phyloP scores from a whole-genome alignment of 2,329 filamentous ascomycete species.

The Talaromyces verruculosus region DNA sequence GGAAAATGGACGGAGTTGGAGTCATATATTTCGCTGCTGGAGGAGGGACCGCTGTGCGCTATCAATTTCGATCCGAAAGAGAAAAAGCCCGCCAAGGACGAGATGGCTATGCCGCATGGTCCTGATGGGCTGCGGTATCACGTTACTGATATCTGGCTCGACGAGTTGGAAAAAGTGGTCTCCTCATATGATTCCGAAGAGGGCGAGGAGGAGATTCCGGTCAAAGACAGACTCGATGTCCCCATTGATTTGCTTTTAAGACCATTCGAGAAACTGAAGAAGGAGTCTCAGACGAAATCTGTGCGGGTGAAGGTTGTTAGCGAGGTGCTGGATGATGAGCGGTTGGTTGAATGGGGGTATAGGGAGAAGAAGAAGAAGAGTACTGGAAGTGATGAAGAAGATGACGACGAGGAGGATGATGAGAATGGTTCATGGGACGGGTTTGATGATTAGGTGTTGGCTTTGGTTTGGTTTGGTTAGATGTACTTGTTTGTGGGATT shows the following conservation, averaged over 20 bases:
- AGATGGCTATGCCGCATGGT: slow-evolving; percentile 53
- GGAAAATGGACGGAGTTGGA: slow-evolving; percentile 37
- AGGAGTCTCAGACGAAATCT: slow-evolving; percentile 64
- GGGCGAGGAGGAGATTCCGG: slow-evolving; percentile 30
- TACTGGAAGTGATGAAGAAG: slow-evolving; percentile 40
- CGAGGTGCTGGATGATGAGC: slow-evolving; percentile 71
- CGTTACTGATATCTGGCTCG: slow-evolving; percentile 84
- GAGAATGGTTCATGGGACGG: slow-evolving; percentile 17
- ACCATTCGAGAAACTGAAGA: slow-evolving; percentile 47
- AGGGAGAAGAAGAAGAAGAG: slow-evolving; percentile 40
- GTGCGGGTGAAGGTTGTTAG: slow-evolving; percentile 65
- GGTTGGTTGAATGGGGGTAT: slow-evolving; percentile 63
- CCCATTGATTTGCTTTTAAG: slow-evolving; percentile 45
- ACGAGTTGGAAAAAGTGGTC: slow-evolving; percentile 76
- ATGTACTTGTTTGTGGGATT: neutral
- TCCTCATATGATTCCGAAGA: slow-evolving; percentile 44
- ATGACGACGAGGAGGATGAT: slow-evolving; percentile 35
- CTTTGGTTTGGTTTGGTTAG: neutral
- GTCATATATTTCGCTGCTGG: slow-evolving; percentile 41
- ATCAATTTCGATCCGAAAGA: slow-evolving; percentile 39
- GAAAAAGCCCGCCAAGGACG: slow-evolving; percentile 26
- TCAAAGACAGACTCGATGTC: slow-evolving; percentile 39
- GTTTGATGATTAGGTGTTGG: slow-evolving; percentile 16
- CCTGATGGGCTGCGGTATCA: slow-evolving; percentile 85
- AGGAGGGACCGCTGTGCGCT: slow-evolving; percentile 42